phyloP scores from a whole-genome alignment of 805 yeast genomes.

The Spathaspora sp. region DNA sequence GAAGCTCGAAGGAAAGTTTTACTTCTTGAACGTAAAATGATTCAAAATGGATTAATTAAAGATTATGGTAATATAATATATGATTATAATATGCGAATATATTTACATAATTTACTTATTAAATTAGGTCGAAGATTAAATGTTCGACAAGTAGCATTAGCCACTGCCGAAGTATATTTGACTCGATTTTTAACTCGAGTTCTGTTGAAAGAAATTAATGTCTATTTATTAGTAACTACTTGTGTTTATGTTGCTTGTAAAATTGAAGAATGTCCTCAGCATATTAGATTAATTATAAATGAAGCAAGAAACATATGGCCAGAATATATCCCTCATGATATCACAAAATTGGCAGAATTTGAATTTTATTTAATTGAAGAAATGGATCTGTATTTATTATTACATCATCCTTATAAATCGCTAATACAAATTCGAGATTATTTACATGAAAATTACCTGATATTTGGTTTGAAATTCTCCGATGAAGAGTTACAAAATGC shows the following conservation, averaged over 20 bases:
- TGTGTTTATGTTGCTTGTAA: slow-evolving; percentile 88
- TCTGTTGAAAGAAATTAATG: slow-evolving; percentile 75
- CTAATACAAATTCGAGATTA: slow-evolving; percentile 49
- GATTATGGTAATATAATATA: slow-evolving; percentile 44
- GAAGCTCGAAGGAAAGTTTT: slow-evolving; percentile 41
- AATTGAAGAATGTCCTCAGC: slow-evolving; percentile 94
- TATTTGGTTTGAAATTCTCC: slow-evolving; percentile 35
- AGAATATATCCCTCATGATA: slow-evolving; percentile 86
- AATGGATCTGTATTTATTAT: slow-evolving; percentile 64
- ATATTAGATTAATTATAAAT: slow-evolving; percentile 73
- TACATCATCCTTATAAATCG: slow-evolving; percentile 73
- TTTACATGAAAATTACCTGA: slow-evolving; percentile 28
- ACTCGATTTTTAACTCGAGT: slow-evolving; percentile 73
- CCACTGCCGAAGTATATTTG: slow-evolving; percentile 85
- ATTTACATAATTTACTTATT: slow-evolving; percentile 69
- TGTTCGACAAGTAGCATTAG: slow-evolving; percentile 76
- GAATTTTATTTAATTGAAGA: slow-evolving; percentile 93
- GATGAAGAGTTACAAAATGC: slow-evolving; percentile 75
- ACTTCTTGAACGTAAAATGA: slow-evolving; percentile 39
- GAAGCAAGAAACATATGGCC: slow-evolving; percentile 95
- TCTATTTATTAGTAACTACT: slow-evolving; percentile 77
- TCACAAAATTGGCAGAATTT: slow-evolving; percentile 89
- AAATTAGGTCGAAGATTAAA: slow-evolving; percentile 76
- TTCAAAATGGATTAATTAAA: slow-evolving; percentile 39
- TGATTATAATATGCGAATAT: slow-evolving; percentile 69